Evolutionary conservation across 1,284 basidiomycete species (phyloP).

Genomic region (Ceratobasidium sp.): DNA sequence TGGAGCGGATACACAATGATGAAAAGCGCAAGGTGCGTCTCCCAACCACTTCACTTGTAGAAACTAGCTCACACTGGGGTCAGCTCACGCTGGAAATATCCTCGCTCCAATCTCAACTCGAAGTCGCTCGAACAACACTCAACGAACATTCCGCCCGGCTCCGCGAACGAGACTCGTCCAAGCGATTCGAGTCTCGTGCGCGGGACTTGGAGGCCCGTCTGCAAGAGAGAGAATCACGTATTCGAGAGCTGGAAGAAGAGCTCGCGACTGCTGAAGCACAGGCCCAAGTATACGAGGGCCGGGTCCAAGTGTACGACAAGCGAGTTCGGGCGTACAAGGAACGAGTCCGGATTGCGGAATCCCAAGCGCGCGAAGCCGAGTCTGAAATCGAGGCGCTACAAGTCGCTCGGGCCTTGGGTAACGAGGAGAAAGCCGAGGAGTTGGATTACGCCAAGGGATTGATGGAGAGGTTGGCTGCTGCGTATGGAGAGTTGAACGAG

Average conservation of each 20-base stretch:
- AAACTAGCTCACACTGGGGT: conserved; percentile 24
- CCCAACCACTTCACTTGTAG: background rate
- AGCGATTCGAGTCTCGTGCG: conserved; percentile 2
- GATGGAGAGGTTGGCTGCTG: conserved; percentile 50
- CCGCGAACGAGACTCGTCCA: conserved; percentile 47
- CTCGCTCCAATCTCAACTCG: conserved; percentile 62
- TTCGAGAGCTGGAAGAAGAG: conserved; percentile 64
- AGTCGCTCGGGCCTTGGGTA: conserved; percentile 55
- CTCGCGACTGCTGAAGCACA: conserved; percentile 60
- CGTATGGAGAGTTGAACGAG: conserved; percentile 53
- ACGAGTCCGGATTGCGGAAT: conserved; percentile 13
- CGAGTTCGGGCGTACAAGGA: conserved; percentile 34
- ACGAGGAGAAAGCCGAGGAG: conserved; percentile 60
- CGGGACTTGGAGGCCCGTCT: conserved; percentile 19
- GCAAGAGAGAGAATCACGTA: conserved; percentile 16
- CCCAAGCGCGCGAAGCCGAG: conserved; percentile 57
- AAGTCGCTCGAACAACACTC: conserved; percentile 56
- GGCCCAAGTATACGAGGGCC: conserved; percentile 63
- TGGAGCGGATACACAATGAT: conserved; percentile 68
- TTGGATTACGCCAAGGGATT: conserved; percentile 59
- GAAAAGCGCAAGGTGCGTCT: conserved; percentile 67
- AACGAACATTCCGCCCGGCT: conserved; percentile 62
- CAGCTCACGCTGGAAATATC: conserved; percentile 55
- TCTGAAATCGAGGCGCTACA: conserved; percentile 67
- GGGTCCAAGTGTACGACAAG: conserved; percentile 28